Conservation (phyloP, 805 yeast species). For the Kuraishia piskuri region DNA sequence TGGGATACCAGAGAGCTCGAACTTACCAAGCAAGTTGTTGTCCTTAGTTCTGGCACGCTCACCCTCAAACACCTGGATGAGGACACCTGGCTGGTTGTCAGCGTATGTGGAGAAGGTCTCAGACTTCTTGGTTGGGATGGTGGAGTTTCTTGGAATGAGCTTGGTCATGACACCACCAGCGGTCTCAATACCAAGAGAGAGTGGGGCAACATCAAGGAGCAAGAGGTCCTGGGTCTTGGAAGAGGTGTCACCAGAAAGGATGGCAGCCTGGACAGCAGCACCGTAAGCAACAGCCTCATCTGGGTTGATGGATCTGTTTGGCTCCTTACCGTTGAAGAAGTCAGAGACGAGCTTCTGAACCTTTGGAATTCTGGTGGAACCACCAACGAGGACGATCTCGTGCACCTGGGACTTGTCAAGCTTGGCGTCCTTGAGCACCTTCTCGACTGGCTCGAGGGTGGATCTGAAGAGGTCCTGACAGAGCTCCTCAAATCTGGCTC, state of each 20-base stretch:
- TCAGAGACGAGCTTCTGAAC: slow-evolving; percentile 92
- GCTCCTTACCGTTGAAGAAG: slow-evolving; percentile 96
- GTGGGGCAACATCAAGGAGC: slow-evolving; percentile 93
- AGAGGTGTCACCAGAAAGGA: slow-evolving; percentile 91
- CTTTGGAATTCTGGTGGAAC: slow-evolving; percentile 97
- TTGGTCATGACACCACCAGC: slow-evolving; percentile 81
- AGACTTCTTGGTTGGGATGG: slow-evolving; percentile 69
- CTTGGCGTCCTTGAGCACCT: slow-evolving; percentile 85
- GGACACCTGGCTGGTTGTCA: slow-evolving; percentile 80
- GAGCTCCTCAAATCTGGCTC: slow-evolving; percentile 96
- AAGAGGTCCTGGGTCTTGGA: slow-evolving; percentile 93
- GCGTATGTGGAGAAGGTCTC: slow-evolving; percentile 76
- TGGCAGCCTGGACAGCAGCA: slow-evolving; percentile 98
- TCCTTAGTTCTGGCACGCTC: slow-evolving; percentile 73
- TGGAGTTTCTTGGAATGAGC: slow-evolving; percentile 66
- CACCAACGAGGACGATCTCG: slow-evolving; percentile 95
- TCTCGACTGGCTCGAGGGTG: slow-evolving; percentile 91
- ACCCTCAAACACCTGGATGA: slow-evolving; percentile 73
- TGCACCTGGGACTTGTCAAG: slow-evolving; percentile 83
- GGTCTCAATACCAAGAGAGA: slow-evolving; percentile 77
- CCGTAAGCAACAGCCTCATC: slow-evolving; percentile 99
- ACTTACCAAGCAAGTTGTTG: slow-evolving; percentile 69
- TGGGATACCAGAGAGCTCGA: slow-evolving; percentile 65
- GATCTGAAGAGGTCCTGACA: slow-evolving; percentile 93
- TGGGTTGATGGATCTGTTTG: slow-evolving; percentile 93